Conservation (phyloP, 176 grass and related monocot species). For the maize (Zea mays) region Zm-B73-REFERENCE-NAM-5.0 NC_050099.1:194313501-194314000, state of each 20-base stretch:
- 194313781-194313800: not conserved
- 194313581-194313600: not conserved
- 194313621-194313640: not conserved
- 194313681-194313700: not conserved
- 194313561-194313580: not conserved
- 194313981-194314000: slow-evolving; percentile 72
- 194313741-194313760: not conserved
- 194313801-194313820: not conserved
- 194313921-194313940: slow-evolving; percentile 36
- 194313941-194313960: slow-evolving; percentile 35
- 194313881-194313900: slow-evolving; percentile 55
- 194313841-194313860: slow-evolving; percentile 54
- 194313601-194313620: not conserved
- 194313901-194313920: slow-evolving; percentile 43
- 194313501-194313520: slow-evolving; percentile 20
- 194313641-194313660: not conserved
- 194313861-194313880: slow-evolving; percentile 58
- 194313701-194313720: not conserved
- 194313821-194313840: not conserved
- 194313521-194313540: not conserved
- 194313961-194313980: slow-evolving; percentile 72
- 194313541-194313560: not conserved
- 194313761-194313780: not conserved
- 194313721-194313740: not conserved
- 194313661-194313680: not conserved